These are phyloP conservation scores for Kodamaea alishanica DNA, from an alignment of 1,139 yeast genomes.

Conservation along the genomic window DNA sequence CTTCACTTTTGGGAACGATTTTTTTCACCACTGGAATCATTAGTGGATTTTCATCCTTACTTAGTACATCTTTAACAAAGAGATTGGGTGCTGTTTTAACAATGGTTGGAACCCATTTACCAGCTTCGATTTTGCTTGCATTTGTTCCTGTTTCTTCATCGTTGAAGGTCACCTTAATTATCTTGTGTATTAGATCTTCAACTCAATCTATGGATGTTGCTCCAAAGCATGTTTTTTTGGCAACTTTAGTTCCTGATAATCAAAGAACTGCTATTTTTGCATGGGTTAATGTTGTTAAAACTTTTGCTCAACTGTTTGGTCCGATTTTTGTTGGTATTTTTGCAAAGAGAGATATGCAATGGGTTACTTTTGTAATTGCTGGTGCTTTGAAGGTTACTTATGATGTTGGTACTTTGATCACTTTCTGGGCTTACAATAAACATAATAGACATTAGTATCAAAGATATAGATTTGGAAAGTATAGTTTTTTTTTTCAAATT, in stretches of 20 bases:
- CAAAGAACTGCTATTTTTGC: slow-evolving; percentile 40
- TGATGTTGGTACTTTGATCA: slow-evolving; percentile 37
- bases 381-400: slow-evolving; percentile 37
- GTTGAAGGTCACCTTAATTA: slow-evolving; percentile 26
- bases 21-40: slow-evolving; percentile 39
- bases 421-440: slow-evolving; percentile 30
- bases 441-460: slow-evolving; percentile 19
- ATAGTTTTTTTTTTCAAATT: no score
- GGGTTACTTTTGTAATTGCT: slow-evolving; percentile 39
- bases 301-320: slow-evolving; percentile 37
- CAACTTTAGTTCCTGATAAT: slow-evolving; percentile 33
- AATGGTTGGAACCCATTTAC: slow-evolving; percentile 44
- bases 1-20: slow-evolving; percentile 36
- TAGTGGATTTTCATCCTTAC: slow-evolving; percentile 39
- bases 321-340: slow-evolving; percentile 38
- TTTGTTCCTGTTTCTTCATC: slow-evolving; percentile 35
- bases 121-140: slow-evolving; percentile 38
- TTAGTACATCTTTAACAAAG: slow-evolving; percentile 42
- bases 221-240: slow-evolving; percentile 42
- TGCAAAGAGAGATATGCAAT: slow-evolving; percentile 30
- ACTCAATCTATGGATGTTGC: slow-evolving; percentile 46
- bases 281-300: slow-evolving; percentile 41
- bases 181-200: slow-evolving; percentile 32
- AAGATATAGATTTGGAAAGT: no score
- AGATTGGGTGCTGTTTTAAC: slow-evolving; percentile 43